Evolutionary conservation across 805 yeast species (phyloP).

Genomic region (Kodamaea sagamina): DNA sequence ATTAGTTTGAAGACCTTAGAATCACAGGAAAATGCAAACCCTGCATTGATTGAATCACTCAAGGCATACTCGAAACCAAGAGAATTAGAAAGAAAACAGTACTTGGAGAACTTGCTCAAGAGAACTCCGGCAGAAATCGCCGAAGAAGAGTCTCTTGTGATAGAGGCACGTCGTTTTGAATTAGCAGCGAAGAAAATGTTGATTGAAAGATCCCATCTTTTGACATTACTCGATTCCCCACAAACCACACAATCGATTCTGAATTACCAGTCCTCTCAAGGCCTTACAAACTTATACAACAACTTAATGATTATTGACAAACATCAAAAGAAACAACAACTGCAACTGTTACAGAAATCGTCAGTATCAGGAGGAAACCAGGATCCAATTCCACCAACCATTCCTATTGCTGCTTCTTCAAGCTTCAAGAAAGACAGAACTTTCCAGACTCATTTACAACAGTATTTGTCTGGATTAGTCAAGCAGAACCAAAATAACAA

Average conservation of each 20-base stretch:
- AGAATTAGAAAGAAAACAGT: conserved; percentile 79
- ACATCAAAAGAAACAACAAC: conserved; percentile 53
- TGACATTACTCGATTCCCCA: conserved; percentile 84
- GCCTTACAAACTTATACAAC: conserved; percentile 82
- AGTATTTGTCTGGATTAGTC: conserved; percentile 38
- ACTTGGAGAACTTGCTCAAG: conserved; percentile 70
- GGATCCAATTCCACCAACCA: conserved; percentile 59
- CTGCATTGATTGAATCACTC: conserved; percentile 59
- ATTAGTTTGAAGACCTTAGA: conserved; percentile 54
- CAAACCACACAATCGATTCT: conserved; percentile 71
- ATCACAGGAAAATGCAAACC: conserved; percentile 43
- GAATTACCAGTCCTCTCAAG: conserved; percentile 82
- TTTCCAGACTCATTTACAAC: conserved; percentile 50
- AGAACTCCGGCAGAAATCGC: conserved; percentile 97
- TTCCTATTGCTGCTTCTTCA: conserved; percentile 58
- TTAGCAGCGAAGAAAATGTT: conserved; percentile 88
- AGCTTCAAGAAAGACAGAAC: conserved; percentile 43
- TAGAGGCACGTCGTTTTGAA: conserved; percentile 91
- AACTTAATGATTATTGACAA: conserved; percentile 73
- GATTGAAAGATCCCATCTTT: conserved; percentile 73
- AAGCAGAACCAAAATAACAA: conserved; percentile 33
- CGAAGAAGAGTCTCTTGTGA: conserved; percentile 91
- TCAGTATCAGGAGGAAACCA: conserved; percentile 17
- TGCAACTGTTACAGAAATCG: conserved; percentile 34
- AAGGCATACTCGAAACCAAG: conserved; percentile 63